phyloP scores from a whole-genome alignment of 202 grass and related monocot genomes.

The Dendrocalamus latiflorus region DNA sequence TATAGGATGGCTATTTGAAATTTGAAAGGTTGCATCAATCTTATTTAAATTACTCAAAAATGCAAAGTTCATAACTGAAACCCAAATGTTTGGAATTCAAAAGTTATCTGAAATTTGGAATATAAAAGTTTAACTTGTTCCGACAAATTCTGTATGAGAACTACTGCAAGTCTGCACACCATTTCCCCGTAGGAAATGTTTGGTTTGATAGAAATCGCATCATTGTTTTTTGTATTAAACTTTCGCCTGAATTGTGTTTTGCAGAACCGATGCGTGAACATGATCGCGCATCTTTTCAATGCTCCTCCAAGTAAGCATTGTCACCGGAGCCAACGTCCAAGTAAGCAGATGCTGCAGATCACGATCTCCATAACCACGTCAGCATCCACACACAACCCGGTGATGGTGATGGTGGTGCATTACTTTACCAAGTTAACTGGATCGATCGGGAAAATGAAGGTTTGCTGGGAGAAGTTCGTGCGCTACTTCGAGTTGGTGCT shows the following conservation, averaged over 20 bases:
- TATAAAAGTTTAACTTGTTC: not conserved
- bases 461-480: slow-evolving; percentile 96
- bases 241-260: no score
- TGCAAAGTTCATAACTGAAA: not conserved
- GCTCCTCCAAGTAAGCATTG: slow-evolving; percentile 92
- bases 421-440: not conserved
- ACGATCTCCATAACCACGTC: not conserved
- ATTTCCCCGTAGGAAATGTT: not conserved
- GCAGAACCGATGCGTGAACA: slow-evolving; percentile 96
- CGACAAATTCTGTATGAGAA: not conserved
- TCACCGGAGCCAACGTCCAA: slow-evolving; percentile 88
- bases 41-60: not conserved
- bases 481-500: slow-evolving; percentile 98
- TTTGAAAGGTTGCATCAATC: no score
- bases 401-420: no score
- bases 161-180: not conserved
- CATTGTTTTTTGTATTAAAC: not conserved
- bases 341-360: slow-evolving; percentile 37
- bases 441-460: slow-evolving; percentile 26
- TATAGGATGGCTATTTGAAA: no score
- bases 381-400: not conserved
- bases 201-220: not conserved
- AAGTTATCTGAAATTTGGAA: not conserved
- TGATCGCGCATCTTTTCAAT: slow-evolving; percentile 92
- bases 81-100: not conserved